Conservation (phyloP, 1,284 basidiomycete genomes). For the Termitomyces sp. region DNA sequence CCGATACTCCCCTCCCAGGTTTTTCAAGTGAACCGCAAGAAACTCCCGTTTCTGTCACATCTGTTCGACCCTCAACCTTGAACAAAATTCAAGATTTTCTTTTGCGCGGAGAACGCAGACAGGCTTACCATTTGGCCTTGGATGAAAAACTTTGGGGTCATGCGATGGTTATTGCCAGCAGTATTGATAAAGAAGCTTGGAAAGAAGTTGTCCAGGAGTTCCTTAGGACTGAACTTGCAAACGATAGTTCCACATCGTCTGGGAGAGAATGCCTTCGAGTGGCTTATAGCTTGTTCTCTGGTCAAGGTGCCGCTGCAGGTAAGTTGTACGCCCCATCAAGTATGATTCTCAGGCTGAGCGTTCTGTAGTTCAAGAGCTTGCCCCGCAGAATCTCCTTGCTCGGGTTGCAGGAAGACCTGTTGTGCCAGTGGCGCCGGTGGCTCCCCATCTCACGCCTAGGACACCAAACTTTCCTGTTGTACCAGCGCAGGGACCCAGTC, state of each 20-base stretch:
- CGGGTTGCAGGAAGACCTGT: constrained; percentile 32
- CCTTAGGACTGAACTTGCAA: constrained; percentile 70
- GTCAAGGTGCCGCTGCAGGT: constrained; percentile 76
- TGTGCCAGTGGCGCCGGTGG: constrained; percentile 26
- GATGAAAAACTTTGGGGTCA: constrained; percentile 93
- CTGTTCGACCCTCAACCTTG: constrained; percentile 57
- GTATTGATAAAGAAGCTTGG: constrained; percentile 92
- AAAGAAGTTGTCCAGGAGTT: constrained; percentile 88
- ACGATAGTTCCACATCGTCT: constrained; percentile 26
- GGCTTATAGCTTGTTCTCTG: constrained; percentile 84
- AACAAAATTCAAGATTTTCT: constrained; percentile 78
- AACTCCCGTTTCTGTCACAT: constrained; percentile 41
- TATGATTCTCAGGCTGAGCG: constrained; percentile 4
- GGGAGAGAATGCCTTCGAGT: constrained; percentile 74
- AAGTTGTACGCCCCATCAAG: constrained; percentile 20
- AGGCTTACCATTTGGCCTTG: constrained; percentile 86
- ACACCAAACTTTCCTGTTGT: constrained; percentile 56
- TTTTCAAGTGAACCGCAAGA: constrained; percentile 28
- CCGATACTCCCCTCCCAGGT: constrained; percentile 18
- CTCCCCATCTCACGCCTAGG: constrained; percentile 49
- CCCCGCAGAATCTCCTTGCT: constrained; percentile 54
- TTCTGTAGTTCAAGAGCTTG: constrained; percentile 70
- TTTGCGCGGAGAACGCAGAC: constrained; percentile 77
- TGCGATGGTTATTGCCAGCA: constrained; percentile 92
- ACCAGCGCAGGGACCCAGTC: constrained; percentile 32